Evolutionary conservation across 2,329 filamentous ascomycete species (phyloP).

Genomic region (Byssochlamys sp.): DNA sequence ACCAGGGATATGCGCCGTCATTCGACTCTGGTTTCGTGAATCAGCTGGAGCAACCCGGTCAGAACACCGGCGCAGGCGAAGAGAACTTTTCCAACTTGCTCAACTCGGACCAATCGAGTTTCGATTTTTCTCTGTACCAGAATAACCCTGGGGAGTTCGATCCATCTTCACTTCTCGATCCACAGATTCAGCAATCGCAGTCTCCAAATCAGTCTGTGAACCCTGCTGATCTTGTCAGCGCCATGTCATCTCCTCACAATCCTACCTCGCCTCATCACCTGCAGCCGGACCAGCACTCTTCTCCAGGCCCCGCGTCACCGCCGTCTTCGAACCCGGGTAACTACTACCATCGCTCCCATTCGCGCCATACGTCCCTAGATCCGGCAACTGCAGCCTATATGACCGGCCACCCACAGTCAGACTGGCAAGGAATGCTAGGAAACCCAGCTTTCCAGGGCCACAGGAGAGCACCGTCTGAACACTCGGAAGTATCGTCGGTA

Average conservation of each 20-base stretch:
- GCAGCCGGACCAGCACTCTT: conserved; percentile 44
- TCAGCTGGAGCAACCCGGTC: conserved; percentile 24
- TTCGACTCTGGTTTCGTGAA: conserved; percentile 29
- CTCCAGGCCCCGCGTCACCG: conserved; percentile 46
- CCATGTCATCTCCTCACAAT: conserved; percentile 39
- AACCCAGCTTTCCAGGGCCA: conserved; percentile 65
- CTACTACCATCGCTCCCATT: conserved; percentile 48
- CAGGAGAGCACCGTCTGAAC: conserved; percentile 77
- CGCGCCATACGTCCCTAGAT: conserved; percentile 52
- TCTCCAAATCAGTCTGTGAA: conserved; percentile 36
- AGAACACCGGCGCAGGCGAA: conserved; percentile 20
- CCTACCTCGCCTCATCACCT: conserved; percentile 50
- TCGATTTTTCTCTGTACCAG: conserved; percentile 31
- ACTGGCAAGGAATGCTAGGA: conserved; percentile 49
- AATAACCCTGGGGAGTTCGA: conserved; percentile 25
- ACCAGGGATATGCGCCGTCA: conserved; percentile 24
- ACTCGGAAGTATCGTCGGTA: conserved; percentile 78
- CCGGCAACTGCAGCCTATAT: conserved; percentile 51
- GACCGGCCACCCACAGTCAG: conserved; percentile 40
- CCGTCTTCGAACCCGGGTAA: conserved; percentile 44
- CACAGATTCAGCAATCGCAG: conserved; percentile 26
- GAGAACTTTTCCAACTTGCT: conserved; percentile 32
- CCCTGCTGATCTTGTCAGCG: conserved; percentile 38
- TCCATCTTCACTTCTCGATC: conserved; percentile 31
- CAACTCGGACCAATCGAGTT: conserved; percentile 27